Base-by-base conservation (phyloP, 495 filamentous ascomycete genomes). In the Penicillium soppii region DNA sequence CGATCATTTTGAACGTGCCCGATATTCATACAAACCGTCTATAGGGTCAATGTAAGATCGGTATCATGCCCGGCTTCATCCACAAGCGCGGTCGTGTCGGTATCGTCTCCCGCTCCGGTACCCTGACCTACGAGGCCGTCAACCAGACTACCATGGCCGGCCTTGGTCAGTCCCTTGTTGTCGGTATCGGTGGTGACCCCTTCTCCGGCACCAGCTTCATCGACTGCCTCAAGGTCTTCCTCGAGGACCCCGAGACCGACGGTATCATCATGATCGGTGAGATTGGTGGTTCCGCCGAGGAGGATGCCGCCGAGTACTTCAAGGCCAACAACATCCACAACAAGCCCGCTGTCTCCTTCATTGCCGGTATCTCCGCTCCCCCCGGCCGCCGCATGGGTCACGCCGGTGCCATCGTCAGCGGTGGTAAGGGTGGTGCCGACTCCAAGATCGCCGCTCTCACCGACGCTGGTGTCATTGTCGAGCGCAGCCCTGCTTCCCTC, bases 231-330 rank as follows among this genome's bases (percentile, higher is more conserved):
- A 87, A 88, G 57, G 90, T 98, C 65, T 98, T 98, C 85, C 79
- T 97, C 56, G 79, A 94, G 70, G 95, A 98, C 73, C 82, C 87
- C 66, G 92, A 96, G 73, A 98, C 94, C 35, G 95, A 98, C 65
- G 94, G 94, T 71, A 97, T 98, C 65, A 97, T 98, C 78, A 96
- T 98, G 94, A 97, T 98, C 68, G 94, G 94, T 70, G 94, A 98
- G 79, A 97, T 98, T 64, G 94, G 94, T 71, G 94, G 94, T 55
- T 89, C 88, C 43, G 94, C 94, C 42, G 94, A 98, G 76, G 94
- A 98, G 75, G 95, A 98, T 56, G 92, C 94, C 16, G 91, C 92
- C 59, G 94, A 98, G 56, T 98, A 92, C 81, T 78, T 97, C 68
- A 91, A 87, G 80, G 78, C 79, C 62, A 81, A 96, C 74, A 97